These are phyloP conservation scores for Scopulariopsis brevicaulis DNA, from an alignment of 2,329 filamentous ascomycete genomes.

Conservation along the genomic window DNA sequence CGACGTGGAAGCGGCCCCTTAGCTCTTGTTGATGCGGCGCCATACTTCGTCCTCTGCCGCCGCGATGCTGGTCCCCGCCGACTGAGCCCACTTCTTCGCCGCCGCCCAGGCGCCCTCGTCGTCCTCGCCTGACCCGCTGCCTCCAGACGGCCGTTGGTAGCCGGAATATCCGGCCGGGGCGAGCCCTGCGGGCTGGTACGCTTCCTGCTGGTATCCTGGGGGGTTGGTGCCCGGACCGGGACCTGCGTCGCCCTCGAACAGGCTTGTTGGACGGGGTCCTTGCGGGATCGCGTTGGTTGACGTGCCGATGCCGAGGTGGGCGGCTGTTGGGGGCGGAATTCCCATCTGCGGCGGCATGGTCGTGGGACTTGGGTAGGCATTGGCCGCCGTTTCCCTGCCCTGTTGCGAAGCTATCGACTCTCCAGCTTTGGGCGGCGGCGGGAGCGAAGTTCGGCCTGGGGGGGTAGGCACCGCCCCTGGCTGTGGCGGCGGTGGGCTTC, in stretches of 20 bases:
- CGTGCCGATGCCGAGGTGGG: slow-evolving; percentile 24
- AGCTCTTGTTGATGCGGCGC: slow-evolving; percentile 50
- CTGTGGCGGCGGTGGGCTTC: slow-evolving; percentile 41
- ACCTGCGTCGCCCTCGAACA: slow-evolving; percentile 10
- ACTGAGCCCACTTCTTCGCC: slow-evolving; percentile 45
- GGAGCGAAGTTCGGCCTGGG: slow-evolving; percentile 21
- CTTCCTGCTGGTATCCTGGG: background rate
- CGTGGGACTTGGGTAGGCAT: slow-evolving; percentile 21
- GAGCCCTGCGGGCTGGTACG: background rate
- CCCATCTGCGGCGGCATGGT: slow-evolving; percentile 34
- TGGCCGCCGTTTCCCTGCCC: slow-evolving; percentile 13
- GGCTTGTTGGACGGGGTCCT: slow-evolving; percentile 7
- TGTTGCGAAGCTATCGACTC: slow-evolving; percentile 19
- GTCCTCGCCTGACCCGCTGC: slow-evolving; percentile 1
- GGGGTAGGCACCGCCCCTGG: slow-evolving; percentile 42
- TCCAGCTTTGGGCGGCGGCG: slow-evolving; percentile 39
- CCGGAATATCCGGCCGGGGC: background rate
- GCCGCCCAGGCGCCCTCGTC: slow-evolving; percentile 40
- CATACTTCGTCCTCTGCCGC: slow-evolving; percentile 51
- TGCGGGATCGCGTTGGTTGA: slow-evolving; percentile 17
- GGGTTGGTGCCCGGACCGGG: background rate
- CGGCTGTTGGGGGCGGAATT: slow-evolving; percentile 31
- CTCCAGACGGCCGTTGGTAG: background rate
- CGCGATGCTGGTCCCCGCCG: slow-evolving; percentile 44
- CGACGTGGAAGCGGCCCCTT: slow-evolving; percentile 7